These are phyloP conservation scores for Pseudotulostoma volvatum DNA, from an alignment of 495 filamentous ascomycete species.

Conservation along the genomic window DNA sequence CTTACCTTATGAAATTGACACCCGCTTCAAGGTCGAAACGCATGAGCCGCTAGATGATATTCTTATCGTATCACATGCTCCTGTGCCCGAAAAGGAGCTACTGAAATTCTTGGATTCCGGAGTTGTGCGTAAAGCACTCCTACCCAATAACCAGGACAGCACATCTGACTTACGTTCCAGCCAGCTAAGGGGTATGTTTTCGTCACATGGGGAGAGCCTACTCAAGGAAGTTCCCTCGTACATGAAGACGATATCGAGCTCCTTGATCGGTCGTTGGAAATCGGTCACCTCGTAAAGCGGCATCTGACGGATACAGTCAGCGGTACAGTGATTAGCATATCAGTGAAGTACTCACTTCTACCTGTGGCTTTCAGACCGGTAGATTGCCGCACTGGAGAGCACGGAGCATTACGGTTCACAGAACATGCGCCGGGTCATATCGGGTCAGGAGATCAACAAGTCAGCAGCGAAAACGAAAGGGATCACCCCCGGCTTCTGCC, in stretches of 20 bases:
- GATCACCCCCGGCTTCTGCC: constrained; percentile 2
- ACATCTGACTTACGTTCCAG: constrained; percentile 5
- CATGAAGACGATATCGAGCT: constrained; percentile 27
- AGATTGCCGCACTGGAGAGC: constrained; percentile 10
- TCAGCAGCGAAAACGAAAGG: background rate
- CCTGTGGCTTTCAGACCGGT: constrained; percentile 14
- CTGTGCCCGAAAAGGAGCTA: constrained; percentile 12
- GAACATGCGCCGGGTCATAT: constrained; percentile 4
- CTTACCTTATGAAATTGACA: constrained; percentile 3
- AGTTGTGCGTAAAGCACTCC: constrained; percentile 11
- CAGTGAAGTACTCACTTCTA: constrained; percentile 17
- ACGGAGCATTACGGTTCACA: constrained; percentile 10
- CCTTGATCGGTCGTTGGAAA: constrained; percentile 22
- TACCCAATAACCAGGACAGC: background rate
- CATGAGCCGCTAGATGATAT: constrained; percentile 7
- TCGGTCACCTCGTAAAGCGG: constrained; percentile 32
- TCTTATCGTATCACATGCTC: constrained; percentile 5
- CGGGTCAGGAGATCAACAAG: background rate
- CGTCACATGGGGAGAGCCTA: constrained; percentile 12
- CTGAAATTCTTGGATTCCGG: constrained; percentile 15
- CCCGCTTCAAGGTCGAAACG: constrained; percentile 6
- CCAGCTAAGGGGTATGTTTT: constrained; percentile 25
- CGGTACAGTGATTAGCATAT: constrained; percentile 25
- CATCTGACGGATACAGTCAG: constrained; percentile 19
- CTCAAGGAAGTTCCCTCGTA: constrained; percentile 18